Evolutionary conservation across 2,329 filamentous ascomycete species (phyloP).

Genomic region (Knufia fluminis): DNA sequence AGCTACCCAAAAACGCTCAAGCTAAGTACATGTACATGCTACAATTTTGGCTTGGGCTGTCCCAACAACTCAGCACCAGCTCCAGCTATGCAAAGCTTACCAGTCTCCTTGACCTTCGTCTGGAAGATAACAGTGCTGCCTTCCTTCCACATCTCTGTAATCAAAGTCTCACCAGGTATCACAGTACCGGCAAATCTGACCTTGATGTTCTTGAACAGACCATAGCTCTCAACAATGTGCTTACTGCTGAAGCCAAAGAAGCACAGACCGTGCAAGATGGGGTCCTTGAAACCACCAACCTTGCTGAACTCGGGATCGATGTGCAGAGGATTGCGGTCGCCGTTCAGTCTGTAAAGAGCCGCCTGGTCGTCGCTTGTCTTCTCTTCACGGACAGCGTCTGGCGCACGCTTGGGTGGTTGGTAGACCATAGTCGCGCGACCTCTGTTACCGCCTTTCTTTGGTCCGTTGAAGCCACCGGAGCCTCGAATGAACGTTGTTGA

Average conservation of each 20-base stretch:
- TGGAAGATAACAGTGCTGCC: conserved; percentile 72
- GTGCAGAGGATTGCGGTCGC: conserved; percentile 93
- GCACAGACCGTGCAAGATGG: conserved; percentile 95
- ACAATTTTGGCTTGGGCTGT: conserved; percentile 43
- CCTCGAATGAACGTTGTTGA: conserved; percentile 86
- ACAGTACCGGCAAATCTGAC: conserved; percentile 82
- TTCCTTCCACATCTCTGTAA: conserved; percentile 93
- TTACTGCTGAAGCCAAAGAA: conserved; percentile 87
- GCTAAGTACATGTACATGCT: conserved; percentile 13
- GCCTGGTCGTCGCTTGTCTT: conserved; percentile 85
- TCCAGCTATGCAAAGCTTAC: conserved; percentile 75
- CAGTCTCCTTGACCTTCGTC: conserved; percentile 82
- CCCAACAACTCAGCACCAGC: conserved; percentile 66
- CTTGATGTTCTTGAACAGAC: conserved; percentile 82
- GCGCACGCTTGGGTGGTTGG: conserved; percentile 63
- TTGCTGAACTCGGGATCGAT: conserved; percentile 91
- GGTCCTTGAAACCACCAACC: conserved; percentile 86
- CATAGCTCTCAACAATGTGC: conserved; percentile 77
- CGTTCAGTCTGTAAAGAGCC: conserved; percentile 82
- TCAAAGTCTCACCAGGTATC: conserved; percentile 63
- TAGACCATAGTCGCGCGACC: conserved; percentile 73
- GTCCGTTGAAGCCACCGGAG: conserved; percentile 80
- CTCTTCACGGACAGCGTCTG: conserved; percentile 77
- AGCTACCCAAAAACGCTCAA: neutral
- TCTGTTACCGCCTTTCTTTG: conserved; percentile 65